phyloP scores from a whole-genome alignment of 495 filamentous ascomycete genomes.

The Aspergillus kassunensis region DNA sequence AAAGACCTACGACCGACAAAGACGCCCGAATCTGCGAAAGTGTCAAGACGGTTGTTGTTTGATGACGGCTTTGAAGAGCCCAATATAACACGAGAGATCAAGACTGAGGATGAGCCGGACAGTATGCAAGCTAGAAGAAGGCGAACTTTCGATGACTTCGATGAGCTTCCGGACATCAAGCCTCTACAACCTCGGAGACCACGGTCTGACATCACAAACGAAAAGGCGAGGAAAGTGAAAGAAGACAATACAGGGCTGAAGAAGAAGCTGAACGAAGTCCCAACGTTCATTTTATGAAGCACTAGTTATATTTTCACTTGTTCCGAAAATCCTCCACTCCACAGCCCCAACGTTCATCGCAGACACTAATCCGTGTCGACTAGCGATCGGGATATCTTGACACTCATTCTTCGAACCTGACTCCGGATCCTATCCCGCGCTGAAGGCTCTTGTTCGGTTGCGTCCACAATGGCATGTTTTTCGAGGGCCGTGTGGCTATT shows the following conservation, averaged over 20 bases:
- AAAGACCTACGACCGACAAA: no score
- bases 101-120: not conserved
- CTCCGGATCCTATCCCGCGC: conserved; percentile 30
- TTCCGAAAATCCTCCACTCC: not conserved
- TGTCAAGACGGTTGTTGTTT: no score
- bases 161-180: conserved; percentile 34
- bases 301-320: not conserved
- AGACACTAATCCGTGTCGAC: conserved; percentile 19
- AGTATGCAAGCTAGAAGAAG: conserved; percentile 28
- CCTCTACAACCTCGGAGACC: conserved; percentile 16
- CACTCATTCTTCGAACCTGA: conserved; percentile 34
- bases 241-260: conserved; percentile 24
- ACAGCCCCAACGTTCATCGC: not conserved
- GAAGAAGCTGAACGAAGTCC: conserved; percentile 40
- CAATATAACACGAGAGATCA: not conserved
- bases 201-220: conserved; percentile 12
- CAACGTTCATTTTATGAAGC: conserved; percentile 44
- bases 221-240: conserved; percentile 9
- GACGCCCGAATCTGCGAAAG: no score
- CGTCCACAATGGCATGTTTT: conserved; percentile 29
- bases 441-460: conserved; percentile 26
- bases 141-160: conserved; percentile 41
- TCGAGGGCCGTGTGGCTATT: conserved; percentile 33
- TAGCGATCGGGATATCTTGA: conserved; percentile 20
- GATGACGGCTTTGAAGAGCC: conserved; percentile 36